phyloP scores from a whole-genome alignment of 1,284 basidiomycete species.

The Ceratobasidium sp. region DNA sequence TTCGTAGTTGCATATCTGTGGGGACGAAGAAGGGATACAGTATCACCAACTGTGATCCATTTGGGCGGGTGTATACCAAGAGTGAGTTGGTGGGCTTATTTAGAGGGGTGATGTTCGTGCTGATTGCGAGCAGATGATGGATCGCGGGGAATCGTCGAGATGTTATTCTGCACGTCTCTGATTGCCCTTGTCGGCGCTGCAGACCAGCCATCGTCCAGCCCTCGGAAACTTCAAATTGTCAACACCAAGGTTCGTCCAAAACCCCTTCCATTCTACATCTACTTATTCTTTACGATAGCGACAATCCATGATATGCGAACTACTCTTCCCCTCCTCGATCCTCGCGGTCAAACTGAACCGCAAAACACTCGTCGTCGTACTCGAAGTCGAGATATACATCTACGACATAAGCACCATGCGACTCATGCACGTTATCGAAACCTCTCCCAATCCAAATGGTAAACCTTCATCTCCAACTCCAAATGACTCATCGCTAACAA shows the following conservation, averaged over 20 bases:
- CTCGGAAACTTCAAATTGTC: conserved; percentile 95
- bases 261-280: neutral
- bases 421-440: conserved; percentile 97
- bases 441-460: conserved; percentile 95
- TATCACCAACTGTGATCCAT: conserved; percentile 98
- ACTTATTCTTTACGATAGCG: conserved; percentile 67
- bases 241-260: conserved; percentile 93
- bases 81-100: conserved; percentile 69
- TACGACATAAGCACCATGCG: conserved; percentile 99
- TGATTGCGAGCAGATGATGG: conserved; percentile 78
- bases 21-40: conserved; percentile 97
- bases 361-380: conserved; percentile 94
- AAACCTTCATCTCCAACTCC: conserved; percentile 49
- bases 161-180: conserved; percentile 98
- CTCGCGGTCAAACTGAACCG: conserved; percentile 97
- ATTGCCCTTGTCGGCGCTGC: conserved; percentile 96
- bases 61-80: conserved; percentile 94
- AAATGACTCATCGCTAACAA: neutral
- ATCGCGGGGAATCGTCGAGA: conserved; percentile 95
- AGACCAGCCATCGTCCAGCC: conserved; percentile 88
- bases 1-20: conserved; percentile 86
- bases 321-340: conserved; percentile 96
- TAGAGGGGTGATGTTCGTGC: neutral
- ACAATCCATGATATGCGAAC: conserved; percentile 98
- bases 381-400: conserved; percentile 97